Evolutionary conservation across 768 basidiomycete species (phyloP), one percentile per base, ranked within the genome.

Genomic region (Galerina sulciceps): DNA sequence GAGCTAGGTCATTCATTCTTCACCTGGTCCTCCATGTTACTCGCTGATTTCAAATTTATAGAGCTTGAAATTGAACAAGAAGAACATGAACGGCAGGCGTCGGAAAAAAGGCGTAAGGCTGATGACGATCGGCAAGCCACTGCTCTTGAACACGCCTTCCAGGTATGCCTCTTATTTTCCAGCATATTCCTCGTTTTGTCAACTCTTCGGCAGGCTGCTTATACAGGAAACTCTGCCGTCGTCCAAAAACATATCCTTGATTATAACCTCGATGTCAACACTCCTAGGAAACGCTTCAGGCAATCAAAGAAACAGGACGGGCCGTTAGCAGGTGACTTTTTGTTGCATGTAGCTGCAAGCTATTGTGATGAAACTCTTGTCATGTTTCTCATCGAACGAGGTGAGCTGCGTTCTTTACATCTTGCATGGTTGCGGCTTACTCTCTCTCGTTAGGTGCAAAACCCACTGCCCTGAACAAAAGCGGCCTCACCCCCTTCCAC

Each of bases 301-400:
- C 57, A 67, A 50, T 38, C 50, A 22, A 61, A 56, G 35, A 65
- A 69, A 49, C 72, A 69, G 53, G 62, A 55, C 13, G 57, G 65
- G 18, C 36, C 58, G 31, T 31, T 53, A 42, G 68, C 64, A 20
- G 68, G 64, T 44, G 72, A 75, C 58, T 70, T 72, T 4, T 58
- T 78, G 23, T 64, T 77, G 22, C 77, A 79, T 63, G 70, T 73
- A 58, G 75, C 73, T n/a, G 73, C 71, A 22, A 65, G 72, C 38
- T 58, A 60, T 18, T 76, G 72, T 56, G 71, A 75, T 34, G 71
- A 70, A 45, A 59, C 54, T 4, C 60, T 75, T 17, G 64, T 76
- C 20, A 58, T 60, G 37, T 74, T 73, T 59, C 72, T 78, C 13
- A 47, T 76, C n/a, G 73, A 75, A 44, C 67, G 67, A 71, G 76